Evolutionary conservation across 192 early-diverging fungal species (phyloP), one percentile per base, ranked within the genome.

Genomic region (Chytriomyces hyalinus): DNA sequence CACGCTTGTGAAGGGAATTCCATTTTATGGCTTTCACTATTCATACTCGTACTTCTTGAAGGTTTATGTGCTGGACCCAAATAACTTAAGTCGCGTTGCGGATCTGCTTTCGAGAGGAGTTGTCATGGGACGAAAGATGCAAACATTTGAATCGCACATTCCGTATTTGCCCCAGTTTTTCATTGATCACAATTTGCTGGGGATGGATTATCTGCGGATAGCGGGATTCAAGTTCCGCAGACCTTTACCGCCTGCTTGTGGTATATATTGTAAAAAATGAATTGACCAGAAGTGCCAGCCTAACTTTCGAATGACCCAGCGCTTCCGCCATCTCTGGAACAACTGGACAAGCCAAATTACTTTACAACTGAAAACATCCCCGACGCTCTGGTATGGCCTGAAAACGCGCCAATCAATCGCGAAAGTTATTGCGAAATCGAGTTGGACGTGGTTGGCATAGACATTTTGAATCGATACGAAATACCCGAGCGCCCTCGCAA

Each of bases 21-120:
- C 93, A 1, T 95, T 95, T 78, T 98, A 98, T 81, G 96, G 96
- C 6, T 94, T 94, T 80, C 89, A 92, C 68, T 79, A 85, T 8
- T 82, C 83, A 1, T 92, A 95, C 67, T 78, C 75, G 0, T 87
- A 82, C 43, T 97, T 93, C 74, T 84, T 96, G 49, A 96, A 95
- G 78, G 88, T 96, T 44, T 87, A 90, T 24, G 75, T 77, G 61
- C 7, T 76, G 36, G 90, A 93, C 62, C 94, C 94, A 0, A 76
- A 73, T 26, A 73, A 89, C 9, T 78, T 87, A 49, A 80, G 77
- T 9, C 88, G 87, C 0, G 88, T 92, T 5, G 88, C 89, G 20
- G 88, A 85, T 13, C 77, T 96, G 57, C 84, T 97, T 72, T 79
- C 87, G 22, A 85, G 84, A 26, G 94, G 94, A 2, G 92, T 89